Evolutionary conservation across 257 asterid genomes (phyloP).

Genomic region (Lycium ferocissimum): DNA sequence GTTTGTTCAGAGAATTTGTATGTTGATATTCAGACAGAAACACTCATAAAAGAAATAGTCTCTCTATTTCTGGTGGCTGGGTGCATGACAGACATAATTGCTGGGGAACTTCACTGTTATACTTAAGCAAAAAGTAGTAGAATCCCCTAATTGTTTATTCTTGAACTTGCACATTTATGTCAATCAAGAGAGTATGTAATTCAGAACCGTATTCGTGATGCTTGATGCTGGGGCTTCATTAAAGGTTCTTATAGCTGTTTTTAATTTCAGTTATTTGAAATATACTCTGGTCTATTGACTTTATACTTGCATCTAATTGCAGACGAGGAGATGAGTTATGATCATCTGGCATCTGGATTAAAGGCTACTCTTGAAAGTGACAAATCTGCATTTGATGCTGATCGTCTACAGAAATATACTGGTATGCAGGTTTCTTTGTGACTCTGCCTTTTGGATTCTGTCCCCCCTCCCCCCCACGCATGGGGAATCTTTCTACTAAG

Average conservation of each 20-base stretch:
- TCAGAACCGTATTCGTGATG: slow-evolving; percentile 9
- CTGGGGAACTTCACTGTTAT: not conserved
- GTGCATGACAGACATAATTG: not conserved
- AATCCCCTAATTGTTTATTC: not conserved
- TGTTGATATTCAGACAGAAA: not conserved
- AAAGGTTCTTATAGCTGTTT: not conserved
- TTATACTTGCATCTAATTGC: slow-evolving; percentile 32
- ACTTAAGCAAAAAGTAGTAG: not conserved
- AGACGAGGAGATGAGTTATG: slow-evolving; percentile 88
- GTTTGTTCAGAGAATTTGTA: not conserved
- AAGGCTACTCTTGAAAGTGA: slow-evolving; percentile 82
- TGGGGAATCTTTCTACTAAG: not conserved
- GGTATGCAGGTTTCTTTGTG: slow-evolving; percentile 50
- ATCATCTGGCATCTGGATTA: slow-evolving; percentile 85
- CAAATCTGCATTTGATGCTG: slow-evolving; percentile 89
- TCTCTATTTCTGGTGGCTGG: not conserved
- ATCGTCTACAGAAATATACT: slow-evolving; percentile 82
- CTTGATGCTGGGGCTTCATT: not conserved
- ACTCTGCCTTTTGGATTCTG: slow-evolving; percentile 16
- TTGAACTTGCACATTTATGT: slow-evolving; percentile 2
- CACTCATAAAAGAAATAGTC: not conserved
- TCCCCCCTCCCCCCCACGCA: not conserved
- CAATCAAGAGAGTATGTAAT: not conserved
- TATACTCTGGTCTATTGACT: not conserved
- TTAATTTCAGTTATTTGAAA: not conserved